A percentile compares a stretch with the other conserved stretches of the same genome.
phyloP scores from a whole-genome alignment of 1,139 yeast genomes.

The Lizanozyma gosingica region DNA sequence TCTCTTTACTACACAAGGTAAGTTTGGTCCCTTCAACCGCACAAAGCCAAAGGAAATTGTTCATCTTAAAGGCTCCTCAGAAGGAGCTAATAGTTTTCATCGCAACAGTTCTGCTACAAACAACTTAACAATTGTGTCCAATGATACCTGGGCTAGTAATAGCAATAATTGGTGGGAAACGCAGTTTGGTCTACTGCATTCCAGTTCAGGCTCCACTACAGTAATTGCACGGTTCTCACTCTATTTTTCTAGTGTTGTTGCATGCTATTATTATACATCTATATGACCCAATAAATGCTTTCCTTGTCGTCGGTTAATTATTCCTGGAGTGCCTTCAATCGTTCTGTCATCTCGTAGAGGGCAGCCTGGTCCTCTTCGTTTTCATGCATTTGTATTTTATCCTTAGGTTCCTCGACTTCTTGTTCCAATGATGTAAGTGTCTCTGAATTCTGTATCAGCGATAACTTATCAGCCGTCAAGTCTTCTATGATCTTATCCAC shows the following conservation, averaged over 20 bases:
- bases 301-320: conserved; percentile 13
- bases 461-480: conserved; percentile 36
- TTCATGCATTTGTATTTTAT: conserved; percentile 7
- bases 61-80: no score
- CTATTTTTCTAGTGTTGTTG: neutral
- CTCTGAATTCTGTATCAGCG: conserved; percentile 33
- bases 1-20: conserved; percentile 6
- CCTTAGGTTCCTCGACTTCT: conserved; percentile 18
- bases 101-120: no score
- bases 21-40: no score
- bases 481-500: conserved; percentile 39
- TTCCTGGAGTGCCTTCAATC: conserved; percentile 78
- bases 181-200: neutral
- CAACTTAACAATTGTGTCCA: conserved; percentile 2
- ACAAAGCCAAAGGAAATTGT: no score
- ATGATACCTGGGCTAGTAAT: conserved; percentile 3
- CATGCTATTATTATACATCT: neutral
- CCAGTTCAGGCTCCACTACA: neutral
- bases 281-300: conserved; percentile 1
- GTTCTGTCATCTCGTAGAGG: conserved; percentile 79
- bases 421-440: conserved; percentile 28
- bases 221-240: neutral
- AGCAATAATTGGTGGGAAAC: conserved; percentile 5
- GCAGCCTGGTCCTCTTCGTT: conserved; percentile 68
- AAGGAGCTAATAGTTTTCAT: no score